Percentiles rank a stretch among this genome's conserved stretches.
Evolutionary conservation across 192 early-diverging fungal genomes (phyloP).

Genomic region (Entomortierella beljakovae): DNA sequence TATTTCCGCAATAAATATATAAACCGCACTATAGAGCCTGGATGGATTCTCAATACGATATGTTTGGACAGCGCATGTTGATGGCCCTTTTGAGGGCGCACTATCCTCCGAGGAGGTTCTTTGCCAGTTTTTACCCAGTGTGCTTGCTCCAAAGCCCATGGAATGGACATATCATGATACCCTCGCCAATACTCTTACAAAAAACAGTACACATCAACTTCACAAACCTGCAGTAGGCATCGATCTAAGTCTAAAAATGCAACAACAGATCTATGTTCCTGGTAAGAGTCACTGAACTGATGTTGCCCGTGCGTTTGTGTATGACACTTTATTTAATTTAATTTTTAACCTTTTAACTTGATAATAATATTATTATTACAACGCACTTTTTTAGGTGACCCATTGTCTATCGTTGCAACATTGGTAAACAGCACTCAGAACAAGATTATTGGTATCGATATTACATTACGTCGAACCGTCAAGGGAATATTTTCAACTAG

Average conservation of each 20-base stretch:
- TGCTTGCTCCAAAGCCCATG: constrained; percentile 46
- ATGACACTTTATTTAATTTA: no score
- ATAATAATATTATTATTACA: constrained; percentile 7
- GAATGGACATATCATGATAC: constrained; percentile 41
- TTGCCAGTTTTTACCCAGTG: constrained; percentile 44
- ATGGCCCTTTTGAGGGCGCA: constrained; percentile 29
- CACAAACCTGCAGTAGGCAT: constrained; percentile 29
- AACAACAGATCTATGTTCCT: constrained; percentile 50
- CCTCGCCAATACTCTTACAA: constrained; percentile 12
- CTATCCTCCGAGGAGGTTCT: constrained; percentile 43
- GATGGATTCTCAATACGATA: constrained; percentile 50
- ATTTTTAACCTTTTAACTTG: no score
- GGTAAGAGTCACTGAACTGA: constrained; percentile 4
- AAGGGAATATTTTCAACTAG: constrained; percentile 25
- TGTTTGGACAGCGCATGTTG: constrained; percentile 50
- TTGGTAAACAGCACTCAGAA: constrained; percentile 35
- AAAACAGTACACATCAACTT: constrained; percentile 40
- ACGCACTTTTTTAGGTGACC: constrained; percentile 37
- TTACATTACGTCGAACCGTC: constrained; percentile 38
- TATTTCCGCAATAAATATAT: background rate
- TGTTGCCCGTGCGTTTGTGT: no score
- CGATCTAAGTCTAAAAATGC: constrained; percentile 40
- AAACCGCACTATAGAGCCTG: constrained; percentile 25
- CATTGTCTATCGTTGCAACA: constrained; percentile 41
- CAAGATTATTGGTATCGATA: constrained; percentile 39